Percentiles rank a stretch among this genome's conserved stretches.
These are phyloP conservation scores for Macadamia integrifolia DNA, from an alignment of 164 flowering plant genomes.

Conservation along the genomic window DNA sequence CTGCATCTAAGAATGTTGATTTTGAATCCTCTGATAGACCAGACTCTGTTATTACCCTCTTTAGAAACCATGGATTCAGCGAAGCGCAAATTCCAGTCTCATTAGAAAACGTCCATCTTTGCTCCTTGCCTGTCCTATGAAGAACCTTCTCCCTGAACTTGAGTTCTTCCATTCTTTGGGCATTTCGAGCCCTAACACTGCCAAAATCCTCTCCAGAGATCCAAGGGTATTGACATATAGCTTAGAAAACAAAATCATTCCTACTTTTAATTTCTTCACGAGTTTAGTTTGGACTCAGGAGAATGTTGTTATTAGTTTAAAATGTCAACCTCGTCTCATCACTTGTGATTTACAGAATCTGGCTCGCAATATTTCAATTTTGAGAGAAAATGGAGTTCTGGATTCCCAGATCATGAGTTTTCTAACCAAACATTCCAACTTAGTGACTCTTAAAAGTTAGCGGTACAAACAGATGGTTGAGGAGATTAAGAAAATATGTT, in stretches of 20 bases:
- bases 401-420: background rate
- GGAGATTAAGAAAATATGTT: background rate
- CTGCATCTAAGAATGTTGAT: background rate
- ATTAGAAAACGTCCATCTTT: background rate
- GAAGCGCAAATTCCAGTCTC: background rate
- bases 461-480: constrained; percentile 1
- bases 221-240: background rate
- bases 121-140: background rate
- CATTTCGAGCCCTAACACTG: background rate
- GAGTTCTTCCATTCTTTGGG: background rate
- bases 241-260: constrained; percentile 6
- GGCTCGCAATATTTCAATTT: background rate
- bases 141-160: background rate
- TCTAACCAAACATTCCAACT: background rate
- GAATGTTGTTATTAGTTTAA: background rate
- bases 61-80: background rate
- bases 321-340: background rate
- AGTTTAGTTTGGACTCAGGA: background rate
- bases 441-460: background rate
- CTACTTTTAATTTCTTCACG: background rate
- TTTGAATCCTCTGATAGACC: background rate
- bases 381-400: constrained; percentile 7
- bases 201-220: background rate
- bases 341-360: background rate
- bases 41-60: background rate